Evolutionary conservation across 345 rosid genomes (phyloP), one percentile per base, ranked within the genome.

Genomic region (Populus alba): DNA sequence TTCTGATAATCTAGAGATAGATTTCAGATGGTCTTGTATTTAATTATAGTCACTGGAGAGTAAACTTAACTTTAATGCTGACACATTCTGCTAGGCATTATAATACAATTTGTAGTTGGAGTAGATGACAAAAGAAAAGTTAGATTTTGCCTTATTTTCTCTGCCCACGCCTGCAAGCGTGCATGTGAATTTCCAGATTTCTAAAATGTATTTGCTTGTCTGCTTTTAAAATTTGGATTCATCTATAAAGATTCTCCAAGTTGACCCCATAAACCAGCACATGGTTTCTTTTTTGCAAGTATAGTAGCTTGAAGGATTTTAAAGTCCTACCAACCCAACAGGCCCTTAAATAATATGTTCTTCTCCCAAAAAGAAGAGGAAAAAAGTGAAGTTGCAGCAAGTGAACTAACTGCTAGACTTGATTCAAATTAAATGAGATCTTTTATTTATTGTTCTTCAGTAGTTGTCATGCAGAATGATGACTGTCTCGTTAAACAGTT

Each of bases 101-200:
- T 74, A 43, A 22, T 38, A 70, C 20, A 12, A 51, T 20, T 4
- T 51, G 25, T 66, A 33, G 79, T 43, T 37, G 67, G 66, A 38
- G 68, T 69, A 86, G 74, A 76, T 66, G 82, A 88, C 87, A 88
- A 78, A 82, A 66, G 68, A 51, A 70, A 57, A 79, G 80, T 77
- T 77, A 71, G 70, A 66, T 51, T 33, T 6, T 57, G 66, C 67
- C 75, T 6, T 66, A 61, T 45, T 83, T 78, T 75, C 69, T 70
- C 76, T 83, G 90, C 71, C 80, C 82, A 78, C 62, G 79, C 83
- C 86, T 87, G 87, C 83, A 83, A 57, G 86, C 72, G 82, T 84
- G 83, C 92, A 84, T 89, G 92, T 83, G 90, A 88, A 74, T 76
- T 68, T 75, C 83, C 70, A 84, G 75, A 73, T 79, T 75, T 85